Conservation (phyloP, 805 yeast genomes). For the Saccharomyces jurei region DNA sequence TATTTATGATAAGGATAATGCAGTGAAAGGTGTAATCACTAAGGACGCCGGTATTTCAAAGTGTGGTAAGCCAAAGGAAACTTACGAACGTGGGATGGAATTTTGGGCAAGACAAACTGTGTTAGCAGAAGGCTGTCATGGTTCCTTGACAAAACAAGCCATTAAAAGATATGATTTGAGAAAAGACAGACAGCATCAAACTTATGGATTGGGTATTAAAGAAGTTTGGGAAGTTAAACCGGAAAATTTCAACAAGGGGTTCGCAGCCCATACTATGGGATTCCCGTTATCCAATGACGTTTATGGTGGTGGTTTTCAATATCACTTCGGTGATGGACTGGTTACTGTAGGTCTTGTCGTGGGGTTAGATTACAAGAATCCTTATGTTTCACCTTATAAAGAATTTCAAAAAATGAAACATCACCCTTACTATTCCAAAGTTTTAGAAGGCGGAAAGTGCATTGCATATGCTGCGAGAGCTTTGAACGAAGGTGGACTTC, state of each 20-base stretch:
- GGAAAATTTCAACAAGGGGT: constrained; percentile 71
- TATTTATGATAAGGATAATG: constrained; percentile 41
- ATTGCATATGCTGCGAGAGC: constrained; percentile 94
- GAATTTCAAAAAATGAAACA: constrained; percentile 92
- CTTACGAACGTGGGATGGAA: constrained; percentile 96
- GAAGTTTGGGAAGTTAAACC: constrained; percentile 95
- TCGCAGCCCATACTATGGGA: constrained; percentile 81
- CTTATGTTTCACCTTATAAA: constrained; percentile 90
- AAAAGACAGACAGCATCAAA: constrained; percentile 56
- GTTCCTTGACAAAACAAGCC: constrained; percentile 75
- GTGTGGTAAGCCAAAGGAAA: constrained; percentile 65
- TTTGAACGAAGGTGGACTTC: constrained; percentile 93
- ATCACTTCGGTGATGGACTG: constrained; percentile 89
- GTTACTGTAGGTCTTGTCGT: constrained; percentile 91
- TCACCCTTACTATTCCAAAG: constrained; percentile 73
- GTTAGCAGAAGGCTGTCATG: constrained; percentile 97
- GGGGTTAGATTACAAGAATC: constrained; percentile 91
- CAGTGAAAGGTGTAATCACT: constrained; percentile 84
- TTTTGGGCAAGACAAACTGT: constrained; percentile 86
- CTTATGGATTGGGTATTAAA: constrained; percentile 92
- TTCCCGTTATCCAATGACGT: constrained; percentile 66
- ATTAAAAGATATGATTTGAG: constrained; percentile 65
- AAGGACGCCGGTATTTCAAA: constrained; percentile 82
- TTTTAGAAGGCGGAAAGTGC: constrained; percentile 83
- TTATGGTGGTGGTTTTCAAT: constrained; percentile 96